phyloP scores from a whole-genome alignment of 2,329 filamentous ascomycete genomes.

The Tolypocladium pustulatum region DNA sequence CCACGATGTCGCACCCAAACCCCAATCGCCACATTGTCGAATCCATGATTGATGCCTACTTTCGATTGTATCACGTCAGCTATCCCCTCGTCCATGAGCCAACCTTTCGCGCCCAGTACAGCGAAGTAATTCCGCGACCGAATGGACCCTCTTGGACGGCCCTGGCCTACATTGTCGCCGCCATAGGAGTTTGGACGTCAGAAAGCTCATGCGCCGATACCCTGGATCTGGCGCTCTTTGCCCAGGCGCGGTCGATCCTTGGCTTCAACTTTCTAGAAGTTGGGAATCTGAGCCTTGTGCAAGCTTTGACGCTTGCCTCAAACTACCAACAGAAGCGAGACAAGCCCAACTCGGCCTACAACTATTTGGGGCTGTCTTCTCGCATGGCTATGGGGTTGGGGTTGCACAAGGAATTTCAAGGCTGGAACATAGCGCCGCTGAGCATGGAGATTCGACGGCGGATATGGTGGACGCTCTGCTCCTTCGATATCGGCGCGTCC shows the following conservation, averaged over 20 bases:
- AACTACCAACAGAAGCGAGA: conserved; percentile 42
- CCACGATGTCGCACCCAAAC: conserved; percentile 17
- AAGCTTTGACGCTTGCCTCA: conserved; percentile 30
- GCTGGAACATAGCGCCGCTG: conserved; percentile 18
- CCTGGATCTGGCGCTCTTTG: conserved; percentile 16
- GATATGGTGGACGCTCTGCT: conserved; percentile 28
- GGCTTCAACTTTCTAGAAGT: conserved; percentile 32
- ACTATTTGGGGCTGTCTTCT: conserved; percentile 38
- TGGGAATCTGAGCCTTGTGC: conserved; percentile 33
- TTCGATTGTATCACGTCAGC: conserved; percentile 30
- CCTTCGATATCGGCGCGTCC: conserved; percentile 36
- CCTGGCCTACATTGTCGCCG: conserved; percentile 22
- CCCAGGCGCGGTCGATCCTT: conserved; percentile 20
- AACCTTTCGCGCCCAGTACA: conserved; percentile 28
- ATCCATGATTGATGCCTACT: conserved; percentile 29
- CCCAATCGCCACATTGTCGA: conserved; percentile 20
- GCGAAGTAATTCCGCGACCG: conserved; percentile 20
- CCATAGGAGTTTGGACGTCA: conserved; percentile 25
- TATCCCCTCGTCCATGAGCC: conserved; percentile 37
- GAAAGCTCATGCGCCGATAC: conserved; percentile 9
- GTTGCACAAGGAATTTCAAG: conserved; percentile 33
- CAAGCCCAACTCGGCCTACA: conserved; percentile 40
- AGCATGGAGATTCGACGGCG: conserved; percentile 24
- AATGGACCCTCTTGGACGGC: conserved; percentile 19
- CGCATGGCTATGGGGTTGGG: conserved; percentile 39